Percentiles rank a stretch among this genome's conserved stretches.
These are phyloP conservation scores for Fusarium paranaense DNA, from an alignment of 2,329 filamentous ascomycete genomes.

Conservation along the genomic window DNA sequence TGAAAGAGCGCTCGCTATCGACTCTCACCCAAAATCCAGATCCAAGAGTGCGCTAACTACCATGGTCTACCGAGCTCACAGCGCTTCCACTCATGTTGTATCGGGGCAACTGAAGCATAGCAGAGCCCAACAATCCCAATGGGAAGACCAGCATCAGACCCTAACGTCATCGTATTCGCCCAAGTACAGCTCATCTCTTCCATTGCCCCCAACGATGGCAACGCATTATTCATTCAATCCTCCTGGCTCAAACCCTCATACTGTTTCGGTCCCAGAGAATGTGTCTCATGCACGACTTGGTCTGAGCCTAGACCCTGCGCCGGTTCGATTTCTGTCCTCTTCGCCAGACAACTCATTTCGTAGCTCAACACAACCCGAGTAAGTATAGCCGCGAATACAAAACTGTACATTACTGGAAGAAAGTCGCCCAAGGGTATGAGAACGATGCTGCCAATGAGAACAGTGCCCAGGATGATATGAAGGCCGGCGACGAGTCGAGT, in stretches of 20 bases:
- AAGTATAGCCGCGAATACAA: slow-evolving; percentile 16
- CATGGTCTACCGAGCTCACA: not conserved
- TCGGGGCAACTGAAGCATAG: not conserved
- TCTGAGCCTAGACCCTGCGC: not conserved
- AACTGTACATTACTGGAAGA: slow-evolving; percentile 23
- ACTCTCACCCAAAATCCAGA: too few relatives aligned
- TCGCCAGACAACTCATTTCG: slow-evolving; percentile 16
- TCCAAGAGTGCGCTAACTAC: not conserved
- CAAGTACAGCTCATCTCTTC: not conserved
- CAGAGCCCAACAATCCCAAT: not conserved
- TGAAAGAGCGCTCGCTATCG: too few relatives aligned
- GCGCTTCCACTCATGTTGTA: not conserved
- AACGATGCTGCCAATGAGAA: slow-evolving; percentile 18
- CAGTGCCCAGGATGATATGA: slow-evolving; percentile 24
- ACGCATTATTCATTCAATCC: not conserved
- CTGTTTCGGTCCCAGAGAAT: slow-evolving; percentile 1
- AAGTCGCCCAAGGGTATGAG: slow-evolving; percentile 24
- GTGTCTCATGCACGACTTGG: not conserved
- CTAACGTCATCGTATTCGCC: not conserved
- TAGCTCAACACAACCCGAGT: slow-evolving; percentile 16
- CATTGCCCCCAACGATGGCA: not conserved
- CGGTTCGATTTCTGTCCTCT: slow-evolving; percentile 1
- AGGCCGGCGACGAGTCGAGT: slow-evolving; percentile 10
- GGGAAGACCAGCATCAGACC: not conserved
- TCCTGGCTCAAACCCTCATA: slow-evolving; percentile 5